These are phyloP conservation scores for Fusarium begoniae DNA, from an alignment of 2,329 filamentous ascomycete genomes.

Conservation along the genomic window DNA sequence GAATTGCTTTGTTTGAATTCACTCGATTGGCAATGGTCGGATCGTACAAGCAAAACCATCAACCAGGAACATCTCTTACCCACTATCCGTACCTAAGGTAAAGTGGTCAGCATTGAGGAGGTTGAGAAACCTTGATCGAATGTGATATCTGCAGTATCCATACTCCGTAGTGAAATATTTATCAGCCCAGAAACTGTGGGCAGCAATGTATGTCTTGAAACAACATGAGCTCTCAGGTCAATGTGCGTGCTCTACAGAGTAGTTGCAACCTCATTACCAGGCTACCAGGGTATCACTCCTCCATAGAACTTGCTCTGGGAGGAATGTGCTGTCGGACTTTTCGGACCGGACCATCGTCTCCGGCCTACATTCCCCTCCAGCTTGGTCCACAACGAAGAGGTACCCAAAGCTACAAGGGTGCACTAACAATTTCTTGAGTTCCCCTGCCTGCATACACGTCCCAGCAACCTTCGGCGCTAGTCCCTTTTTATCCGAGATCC, in stretches of 20 bases:
- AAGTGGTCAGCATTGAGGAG: background rate
- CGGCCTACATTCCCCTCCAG: constrained; percentile 18
- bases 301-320: background rate
- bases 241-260: background rate
- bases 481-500: background rate
- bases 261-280: background rate
- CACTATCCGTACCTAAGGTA: background rate
- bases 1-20: background rate
- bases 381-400: background rate
- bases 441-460: background rate
- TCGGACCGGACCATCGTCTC: constrained; percentile 23
- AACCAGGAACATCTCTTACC: background rate
- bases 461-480: background rate
- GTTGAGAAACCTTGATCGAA: constrained; percentile 9
- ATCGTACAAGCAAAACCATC: background rate
- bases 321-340: constrained; percentile 1
- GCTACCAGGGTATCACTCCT: background rate
- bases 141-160: background rate
- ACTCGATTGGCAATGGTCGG: background rate
- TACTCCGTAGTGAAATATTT: background rate
- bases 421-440: constrained; percentile 30
- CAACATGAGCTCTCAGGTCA: background rate
- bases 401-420: constrained; percentile 28
- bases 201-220: background rate
- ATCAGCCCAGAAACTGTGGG: background rate